These are phyloP conservation scores for Termitomyces sp. DNA, from an alignment of 768 basidiomycete species.

Conservation along the genomic window DNA sequence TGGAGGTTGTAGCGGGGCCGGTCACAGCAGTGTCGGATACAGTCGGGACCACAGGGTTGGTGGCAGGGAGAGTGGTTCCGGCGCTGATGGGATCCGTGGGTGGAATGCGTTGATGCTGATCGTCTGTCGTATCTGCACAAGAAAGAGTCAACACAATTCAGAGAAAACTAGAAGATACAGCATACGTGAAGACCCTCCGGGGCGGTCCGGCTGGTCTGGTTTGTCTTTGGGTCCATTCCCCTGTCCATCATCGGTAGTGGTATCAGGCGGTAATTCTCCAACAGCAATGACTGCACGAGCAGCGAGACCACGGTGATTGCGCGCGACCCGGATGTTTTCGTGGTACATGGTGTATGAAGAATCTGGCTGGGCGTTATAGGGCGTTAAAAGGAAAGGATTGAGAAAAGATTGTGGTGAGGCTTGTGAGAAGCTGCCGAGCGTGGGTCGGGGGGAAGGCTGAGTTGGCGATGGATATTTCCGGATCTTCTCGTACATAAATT, in stretches of 20 bases:
- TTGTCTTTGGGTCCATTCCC: not conserved
- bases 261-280: not conserved
- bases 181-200: not conserved
- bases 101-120: not conserved
- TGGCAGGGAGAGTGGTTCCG: not conserved
- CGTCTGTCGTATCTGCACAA: not conserved
- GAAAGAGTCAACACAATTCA: not conserved
- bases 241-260: not conserved
- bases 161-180: not conserved
- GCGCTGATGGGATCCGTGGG: not conserved
- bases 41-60: not conserved
- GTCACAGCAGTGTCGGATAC: not conserved
- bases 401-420: slow-evolving; percentile 7
- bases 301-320: slow-evolving; percentile 7
- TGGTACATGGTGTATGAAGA: slow-evolving; percentile 3
- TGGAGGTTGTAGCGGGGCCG: not conserved
- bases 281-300: slow-evolving; percentile 6
- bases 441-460: not conserved
- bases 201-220: no score
- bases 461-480: not conserved
- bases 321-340: slow-evolving; percentile 5
- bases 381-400: slow-evolving; percentile 8
- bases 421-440: not conserved
- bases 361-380: not conserved
- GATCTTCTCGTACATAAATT: not conserved